Base-by-base conservation (phyloP, 2,329 filamentous ascomycete genomes). In the Exophiala alcalophila region DNA sequence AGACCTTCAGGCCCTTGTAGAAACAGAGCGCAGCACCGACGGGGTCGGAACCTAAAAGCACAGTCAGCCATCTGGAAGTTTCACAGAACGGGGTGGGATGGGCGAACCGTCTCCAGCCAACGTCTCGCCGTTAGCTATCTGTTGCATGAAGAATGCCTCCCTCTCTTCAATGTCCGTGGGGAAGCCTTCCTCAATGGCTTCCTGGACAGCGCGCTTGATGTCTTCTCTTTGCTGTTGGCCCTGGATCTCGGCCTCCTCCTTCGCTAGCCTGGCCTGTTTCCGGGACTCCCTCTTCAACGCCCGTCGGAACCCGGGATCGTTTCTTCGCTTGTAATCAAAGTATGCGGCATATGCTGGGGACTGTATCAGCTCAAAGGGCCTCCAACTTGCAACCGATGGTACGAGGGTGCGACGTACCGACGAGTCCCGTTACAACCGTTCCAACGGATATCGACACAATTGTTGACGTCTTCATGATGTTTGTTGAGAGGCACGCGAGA, bases 1-100 rank as follows among this genome's bases (percentile, higher is more conserved):
- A 98, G 58, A 97, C 92, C 78, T 98, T 98, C 56, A 98, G 79
- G 30, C 90, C 92, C 77, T 90, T 94, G 80, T 97, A 98, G 72
- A 98, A 98, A 67, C 86, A 88, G 49, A 97, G 73, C 33, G 92
- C 91, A 37, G 92, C 87, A 55, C 96, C 90, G 46, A 95, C 68
- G 44, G 69, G 65, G 42, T 65, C 59, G 34, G 63, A 59, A 33
- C 64, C 68, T 69, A 52, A 18, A 25, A 29, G 15, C 5, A 41
- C 23, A 35, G 35, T 57, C 44, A 53, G 52, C 25, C 19, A 42
- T 28, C 20, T 25, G n/a, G 27, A 16, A 21, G 2, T 26, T 19
- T 27, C 11, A n/a, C 23, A 15, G 6, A 14, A 9, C 7, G 27
- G 18, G 3, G 12, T 30, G 27, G 12, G 26, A 9, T 14, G 20